Evolutionary conservation across 495 filamentous ascomycete species (phyloP), one percentile per base, ranked within the genome.

Genomic region (Aspergillus wentii): DNA sequence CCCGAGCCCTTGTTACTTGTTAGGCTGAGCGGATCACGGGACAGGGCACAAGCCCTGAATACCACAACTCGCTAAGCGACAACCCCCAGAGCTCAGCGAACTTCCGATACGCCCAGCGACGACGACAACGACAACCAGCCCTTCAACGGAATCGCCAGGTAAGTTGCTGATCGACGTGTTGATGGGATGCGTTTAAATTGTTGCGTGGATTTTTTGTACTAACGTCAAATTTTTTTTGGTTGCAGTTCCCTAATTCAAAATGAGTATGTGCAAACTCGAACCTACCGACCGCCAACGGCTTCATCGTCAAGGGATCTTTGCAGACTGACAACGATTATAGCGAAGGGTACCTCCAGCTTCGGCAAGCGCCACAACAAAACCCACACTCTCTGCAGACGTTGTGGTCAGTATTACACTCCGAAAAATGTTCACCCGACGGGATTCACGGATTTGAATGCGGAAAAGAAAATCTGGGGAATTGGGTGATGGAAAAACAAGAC

Each of bases 361-460:
- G 90, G 89, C 71, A 92, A 91, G 81, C 88, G 88, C 80, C 87
- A 98, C 79, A 98, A 91, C 78, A 98, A 98, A 79, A 88, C 94
- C 71, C 92, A 98, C 79, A 92, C 87, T 56, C 79, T 98, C 67
- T 98, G 92, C 86, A 82, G 94, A 78, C 94, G 92, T 71, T 98
- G 92, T 83, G 92, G 92, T 94, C 66, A 76, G 84, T 85, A 76
- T 61, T 49, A 30, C 41, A 44, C 42, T 38, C 40, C 39, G 41
- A 38, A 42, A 32, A 49, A 44, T 47, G 17, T 35, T 50, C 32
- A 16, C 16, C 35, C 43, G 38, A 27, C 38, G 30, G 30, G 39
- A 43, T 40, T 33, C 16, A 39, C 40, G 20, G 35, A 46, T 48
- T 17, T 30, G 30, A 28, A 41, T 42, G 20, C 17, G 29, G 26